Percentiles rank a stretch among this genome's conserved stretches.
These are phyloP conservation scores for Daldinia eschscholtzii DNA, from an alignment of 2,329 filamentous ascomycete species.

Conservation along the genomic window DNA sequence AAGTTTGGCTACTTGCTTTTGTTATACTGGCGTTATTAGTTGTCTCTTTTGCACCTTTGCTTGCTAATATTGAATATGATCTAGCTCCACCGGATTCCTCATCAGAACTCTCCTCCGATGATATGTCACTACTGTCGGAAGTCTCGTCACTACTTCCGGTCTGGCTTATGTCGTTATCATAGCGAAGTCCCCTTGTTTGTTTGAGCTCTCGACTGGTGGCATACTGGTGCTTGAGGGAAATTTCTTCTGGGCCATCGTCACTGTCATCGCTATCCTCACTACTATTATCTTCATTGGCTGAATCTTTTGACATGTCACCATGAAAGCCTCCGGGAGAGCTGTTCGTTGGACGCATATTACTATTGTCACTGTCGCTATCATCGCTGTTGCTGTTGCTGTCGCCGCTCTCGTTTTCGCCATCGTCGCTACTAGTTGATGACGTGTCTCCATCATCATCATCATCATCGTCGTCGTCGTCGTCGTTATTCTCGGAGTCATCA, in stretches of 20 bases:
- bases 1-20: background rate
- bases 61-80: conserved; percentile 35
- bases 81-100: conserved; percentile 35
- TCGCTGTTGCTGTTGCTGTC: conserved; percentile 18
- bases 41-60: conserved; percentile 7
- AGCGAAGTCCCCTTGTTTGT: background rate
- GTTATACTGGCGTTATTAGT: background rate
- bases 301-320: conserved; percentile 13
- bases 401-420: conserved; percentile 12
- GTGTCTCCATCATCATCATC: conserved; percentile 3
- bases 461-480: background rate
- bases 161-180: conserved; percentile 1
- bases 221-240: conserved; percentile 13
- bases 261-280: conserved; percentile 43
- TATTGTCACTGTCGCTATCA: conserved; percentile 35
- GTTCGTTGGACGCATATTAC: conserved; percentile 29
- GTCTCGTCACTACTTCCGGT: conserved; percentile 25
- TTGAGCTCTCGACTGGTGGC: conserved; percentile 1
- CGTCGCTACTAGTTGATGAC: conserved; percentile 33
- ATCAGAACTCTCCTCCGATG: conserved; percentile 40
- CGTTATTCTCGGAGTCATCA: background rate
- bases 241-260: conserved; percentile 48
- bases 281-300: conserved; percentile 22
- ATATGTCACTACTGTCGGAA: conserved; percentile 41
- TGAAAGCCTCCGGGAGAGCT: conserved; percentile 9